Base-by-base conservation (phyloP, 305 asterid genomes). In the Nicotiana rustica region DNA sequence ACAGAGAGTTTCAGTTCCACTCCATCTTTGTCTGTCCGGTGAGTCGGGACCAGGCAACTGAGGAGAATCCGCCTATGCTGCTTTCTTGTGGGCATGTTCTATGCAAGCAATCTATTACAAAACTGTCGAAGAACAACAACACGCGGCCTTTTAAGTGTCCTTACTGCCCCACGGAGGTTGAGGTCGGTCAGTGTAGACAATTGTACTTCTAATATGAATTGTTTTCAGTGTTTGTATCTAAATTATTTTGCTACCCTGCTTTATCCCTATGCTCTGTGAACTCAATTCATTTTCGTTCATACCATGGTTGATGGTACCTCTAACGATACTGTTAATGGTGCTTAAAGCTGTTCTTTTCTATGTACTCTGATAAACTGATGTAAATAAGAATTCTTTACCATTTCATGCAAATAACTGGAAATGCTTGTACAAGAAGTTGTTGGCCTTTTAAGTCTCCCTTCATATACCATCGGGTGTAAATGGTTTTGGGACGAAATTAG, bases 131-230 rank as follows among this genome's bases (percentile, higher is more conserved):
- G 79, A 93, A 93, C 82, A 94, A 92, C 82, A 86, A 83, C 90
- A 87, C 97, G 0, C 87, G 97, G 88, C 95, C 92, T 0, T 94
- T 96, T 92, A 94, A 94, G 89, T 96, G 98, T 88, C 98, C 98
- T 4, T 94, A 94, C 83, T 96, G 98, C 78, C 99, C 98, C 0
- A 83, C 95, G 4, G 98, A 92, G 86, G 98, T 96, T 61, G 95
- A 92, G 87, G 94, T 93, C 73, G 94, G 93, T 89, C 95, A 91
- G 90, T 96, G 98, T 82, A 90, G 88, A 91, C 97, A 89, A 85
- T 86, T 96, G 86, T 59, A 87, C 88, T 85, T 96, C 90, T 96
- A 89, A 91, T 86, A 67, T 70, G 77, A 55, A 56, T 77, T 33
- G 66, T 65, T 78, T 82, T 85, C 57, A 67, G 36, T 73, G 84